phyloP scores from a whole-genome alignment of 1,139 yeast genomes.

The Hemisphaericaspora lyxosophila region DNA sequence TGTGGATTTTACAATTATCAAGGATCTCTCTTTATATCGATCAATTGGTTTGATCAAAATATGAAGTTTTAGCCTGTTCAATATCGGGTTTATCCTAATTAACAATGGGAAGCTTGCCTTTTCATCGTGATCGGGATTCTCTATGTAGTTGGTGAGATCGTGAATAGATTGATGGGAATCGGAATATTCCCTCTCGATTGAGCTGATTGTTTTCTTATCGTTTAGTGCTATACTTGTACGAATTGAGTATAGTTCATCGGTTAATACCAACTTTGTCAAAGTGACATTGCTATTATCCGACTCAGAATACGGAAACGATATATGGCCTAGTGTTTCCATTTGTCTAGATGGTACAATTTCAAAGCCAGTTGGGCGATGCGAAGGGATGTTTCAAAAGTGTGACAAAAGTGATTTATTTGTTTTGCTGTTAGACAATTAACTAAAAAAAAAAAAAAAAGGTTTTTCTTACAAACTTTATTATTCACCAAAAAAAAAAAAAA shows the following conservation, averaged over 20 bases:
- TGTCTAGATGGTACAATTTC: not conserved
- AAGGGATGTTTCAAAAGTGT: no score
- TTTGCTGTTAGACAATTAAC: not conserved
- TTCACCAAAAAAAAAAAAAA: not conserved
- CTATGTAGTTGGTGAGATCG: slow-evolving; percentile 25
- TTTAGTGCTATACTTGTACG: slow-evolving; percentile 21
- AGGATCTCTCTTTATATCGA: slow-evolving; percentile 15
- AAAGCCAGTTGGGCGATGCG: no score
- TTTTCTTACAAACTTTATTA: not conserved
- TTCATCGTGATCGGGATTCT: slow-evolving; percentile 19
- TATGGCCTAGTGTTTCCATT: slow-evolving; percentile 13
- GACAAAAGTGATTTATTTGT: no score
- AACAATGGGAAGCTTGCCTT: slow-evolving; percentile 25
- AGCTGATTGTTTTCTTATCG: slow-evolving; percentile 16
- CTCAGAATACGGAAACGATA: slow-evolving; percentile 30
- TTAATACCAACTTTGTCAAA: slow-evolving; percentile 24
- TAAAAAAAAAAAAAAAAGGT: no score
- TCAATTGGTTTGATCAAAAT: slow-evolving; percentile 21
- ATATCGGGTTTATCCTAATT: slow-evolving; percentile 23
- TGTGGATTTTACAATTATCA: slow-evolving; percentile 29
- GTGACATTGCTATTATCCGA: slow-evolving; percentile 16
- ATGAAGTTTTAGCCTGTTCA: slow-evolving; percentile 27
- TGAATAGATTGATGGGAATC: slow-evolving; percentile 14
- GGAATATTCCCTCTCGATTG: slow-evolving; percentile 17
- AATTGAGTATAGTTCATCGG: slow-evolving; percentile 22